Conservation (phyloP, 345 rosid species). For the Theobroma cacao region DNA sequence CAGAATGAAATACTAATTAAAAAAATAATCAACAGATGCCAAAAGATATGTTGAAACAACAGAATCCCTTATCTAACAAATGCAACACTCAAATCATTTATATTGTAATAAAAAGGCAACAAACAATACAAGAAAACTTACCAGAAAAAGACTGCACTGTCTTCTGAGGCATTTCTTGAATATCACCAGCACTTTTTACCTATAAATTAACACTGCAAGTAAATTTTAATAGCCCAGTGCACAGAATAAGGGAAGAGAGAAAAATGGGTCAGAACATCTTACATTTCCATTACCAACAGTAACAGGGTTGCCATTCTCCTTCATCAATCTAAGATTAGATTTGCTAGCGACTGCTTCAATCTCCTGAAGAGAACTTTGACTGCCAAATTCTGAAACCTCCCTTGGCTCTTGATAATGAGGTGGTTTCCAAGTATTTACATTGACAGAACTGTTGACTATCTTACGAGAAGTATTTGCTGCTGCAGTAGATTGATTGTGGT, state of each 20-base stretch:
- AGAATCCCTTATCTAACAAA: background rate
- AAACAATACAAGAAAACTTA: conserved; percentile 30
- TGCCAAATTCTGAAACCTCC: conserved; percentile 37
- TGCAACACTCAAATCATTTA: background rate
- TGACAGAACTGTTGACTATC: conserved; percentile 39
- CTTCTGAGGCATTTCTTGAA: conserved; percentile 37
- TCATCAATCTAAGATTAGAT: conserved; percentile 33
- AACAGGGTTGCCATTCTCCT: conserved; percentile 34
- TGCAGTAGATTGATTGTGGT: conserved; percentile 30
- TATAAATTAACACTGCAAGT: conserved; percentile 29
- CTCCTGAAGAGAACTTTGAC: conserved; percentile 37
- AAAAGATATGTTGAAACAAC: conserved; percentile 8
- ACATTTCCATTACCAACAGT: conserved; percentile 64
- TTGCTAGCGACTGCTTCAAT: conserved; percentile 33
- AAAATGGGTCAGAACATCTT: conserved; percentile 31
- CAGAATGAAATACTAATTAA: conserved; percentile 9
- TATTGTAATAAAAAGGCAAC: background rate
- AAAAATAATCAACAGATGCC: background rate
- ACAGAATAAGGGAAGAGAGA: conserved; percentile 9
- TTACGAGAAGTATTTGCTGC: conserved; percentile 40
- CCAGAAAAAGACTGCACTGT: conserved; percentile 51
- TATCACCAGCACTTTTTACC: conserved; percentile 41
- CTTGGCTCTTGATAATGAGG: conserved; percentile 43
- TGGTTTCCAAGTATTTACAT: conserved; percentile 54
- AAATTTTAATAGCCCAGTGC: conserved; percentile 11